Percentiles rank a stretch among this genome's conserved stretches.
Evolutionary conservation across 2,329 filamentous ascomycete genomes (phyloP).

Genomic region (Fusarium scirpi): DNA sequence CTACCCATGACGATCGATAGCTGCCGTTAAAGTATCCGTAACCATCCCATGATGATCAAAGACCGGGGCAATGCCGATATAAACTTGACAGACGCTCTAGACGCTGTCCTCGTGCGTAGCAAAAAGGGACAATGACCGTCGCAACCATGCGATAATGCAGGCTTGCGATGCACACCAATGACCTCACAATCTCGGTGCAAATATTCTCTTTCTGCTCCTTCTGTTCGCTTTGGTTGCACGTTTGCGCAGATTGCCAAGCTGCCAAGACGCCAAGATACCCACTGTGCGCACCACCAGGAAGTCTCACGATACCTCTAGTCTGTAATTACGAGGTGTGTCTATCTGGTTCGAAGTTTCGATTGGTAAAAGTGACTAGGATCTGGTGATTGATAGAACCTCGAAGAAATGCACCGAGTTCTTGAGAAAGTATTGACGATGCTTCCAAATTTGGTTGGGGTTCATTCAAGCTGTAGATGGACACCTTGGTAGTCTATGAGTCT

Average conservation of each 20-base stretch:
- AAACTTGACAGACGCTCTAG: conserved; percentile 18
- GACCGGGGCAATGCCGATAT: conserved; percentile 19
- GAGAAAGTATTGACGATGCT: neutral
- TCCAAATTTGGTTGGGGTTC: neutral
- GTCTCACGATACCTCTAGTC: conserved; percentile 19
- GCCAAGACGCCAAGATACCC: conserved; percentile 44
- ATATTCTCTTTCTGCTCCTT: conserved; percentile 24
- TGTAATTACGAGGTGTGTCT: conserved; percentile 18
- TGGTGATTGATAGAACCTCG: conserved; percentile 18
- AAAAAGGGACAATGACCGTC: conserved; percentile 11
- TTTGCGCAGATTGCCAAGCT: conserved; percentile 32
- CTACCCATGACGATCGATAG: conserved; percentile 4
- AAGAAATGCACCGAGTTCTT: conserved; percentile 7
- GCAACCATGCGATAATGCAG: conserved; percentile 29
- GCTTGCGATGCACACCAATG: conserved; percentile 39
- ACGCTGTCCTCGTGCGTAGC: conserved; percentile 11
- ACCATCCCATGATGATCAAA: conserved; percentile 21
- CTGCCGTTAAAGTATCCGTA: conserved; percentile 20
- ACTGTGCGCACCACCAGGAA: conserved; percentile 42
- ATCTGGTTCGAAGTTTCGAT: neutral
- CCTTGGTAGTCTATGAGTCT: neutral
- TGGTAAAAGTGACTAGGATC: conserved; percentile 26
- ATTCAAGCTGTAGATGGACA: neutral
- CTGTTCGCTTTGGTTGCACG: conserved; percentile 5
- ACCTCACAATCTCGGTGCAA: conserved; percentile 39